Evolutionary conservation across 2,329 filamentous ascomycete genomes (phyloP).

Genomic region (Pseudocercospora cruenta): DNA sequence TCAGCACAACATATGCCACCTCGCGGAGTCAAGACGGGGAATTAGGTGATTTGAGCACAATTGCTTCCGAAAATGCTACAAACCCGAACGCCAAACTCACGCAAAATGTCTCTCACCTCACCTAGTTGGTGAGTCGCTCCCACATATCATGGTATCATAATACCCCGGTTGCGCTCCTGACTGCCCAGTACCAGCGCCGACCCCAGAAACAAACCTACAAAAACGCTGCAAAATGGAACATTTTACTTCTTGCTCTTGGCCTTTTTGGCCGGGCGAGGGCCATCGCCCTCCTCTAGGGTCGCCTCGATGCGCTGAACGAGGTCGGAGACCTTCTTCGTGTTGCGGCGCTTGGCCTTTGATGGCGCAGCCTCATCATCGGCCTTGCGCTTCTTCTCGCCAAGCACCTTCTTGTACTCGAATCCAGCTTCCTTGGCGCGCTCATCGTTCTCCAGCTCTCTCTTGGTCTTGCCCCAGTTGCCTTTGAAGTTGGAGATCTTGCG

Average conservation of each 20-base stretch:
- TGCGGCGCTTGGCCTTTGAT: background rate
- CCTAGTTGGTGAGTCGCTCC: background rate
- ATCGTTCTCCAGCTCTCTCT: slow-evolving; percentile 20
- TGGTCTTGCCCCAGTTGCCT: slow-evolving; percentile 21
- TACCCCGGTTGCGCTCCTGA: background rate
- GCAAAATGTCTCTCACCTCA: background rate
- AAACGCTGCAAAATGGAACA: background rate
- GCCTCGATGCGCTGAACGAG: background rate
- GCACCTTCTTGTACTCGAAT: slow-evolving; percentile 17
- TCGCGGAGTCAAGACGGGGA: background rate
- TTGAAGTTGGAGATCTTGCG: slow-evolving; percentile 27
- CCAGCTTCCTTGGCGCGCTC: slow-evolving; percentile 10
- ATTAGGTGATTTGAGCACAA: background rate
- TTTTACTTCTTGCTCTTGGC: background rate
- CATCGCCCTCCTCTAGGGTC: background rate
- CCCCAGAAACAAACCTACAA: background rate
- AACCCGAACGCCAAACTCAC: background rate
- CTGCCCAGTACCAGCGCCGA: background rate
- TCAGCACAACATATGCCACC: background rate
- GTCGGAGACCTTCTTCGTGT: background rate
- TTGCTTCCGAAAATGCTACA: background rate
- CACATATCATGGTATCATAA: background rate
- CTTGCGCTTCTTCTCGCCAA: slow-evolving; percentile 24
- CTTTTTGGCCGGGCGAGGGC: background rate
- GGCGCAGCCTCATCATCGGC: background rate